Base-by-base conservation (phyloP, 2,329 filamentous ascomycete genomes). In the Cylindrodendrum hubeiense region DNA sequence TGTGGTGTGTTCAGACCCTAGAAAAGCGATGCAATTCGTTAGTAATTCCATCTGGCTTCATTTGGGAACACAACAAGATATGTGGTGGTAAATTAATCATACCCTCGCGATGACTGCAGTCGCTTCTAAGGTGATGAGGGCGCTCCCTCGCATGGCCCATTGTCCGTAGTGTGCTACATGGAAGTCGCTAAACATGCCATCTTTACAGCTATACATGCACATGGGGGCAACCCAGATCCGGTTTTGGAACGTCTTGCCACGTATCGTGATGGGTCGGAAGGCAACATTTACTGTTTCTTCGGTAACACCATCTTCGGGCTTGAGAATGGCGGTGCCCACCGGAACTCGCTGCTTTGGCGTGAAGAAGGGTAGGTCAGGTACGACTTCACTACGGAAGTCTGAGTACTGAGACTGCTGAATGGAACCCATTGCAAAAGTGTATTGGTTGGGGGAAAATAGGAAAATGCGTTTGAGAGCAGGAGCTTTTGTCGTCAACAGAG, bases 171-270 rank as follows among this genome's bases (percentile, higher is more conserved):
- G 59, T 10, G 41, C 33, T 12, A 66, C 39, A 33, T 66, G 59
- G 41, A 57, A 66, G 24, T 66, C 63, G 15, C 44, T 66, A 24
- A 62, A 57, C 46, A 58, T 47, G 51, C 63, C 63, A 30, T 65
- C 52, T 33, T 54, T 21, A 21, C 58, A 62, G 26, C 58, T 62
- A 13, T 63, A 58, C 58, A 63, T 62, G 21, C 63, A 66, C 52
- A 66, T 62, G 5, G 59, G 59, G 19, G 63, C 63, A 22, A 63
- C 52, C 52, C 53, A 66, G 19, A 66, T 57, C 17, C 63, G 63
- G 28, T 66, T 66, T n/a, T 57, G 63, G 17, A 62, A 57, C 7
- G 63, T 58, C 39, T 57, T 57, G 39, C 52, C 28, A 3, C 63
- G 63, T 26, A 66, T 66, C 15, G 41, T 66, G 24, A 57, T 46